phyloP scores from a whole-genome alignment of 306 rosid species.

The Quercus wislizeni region DNA sequence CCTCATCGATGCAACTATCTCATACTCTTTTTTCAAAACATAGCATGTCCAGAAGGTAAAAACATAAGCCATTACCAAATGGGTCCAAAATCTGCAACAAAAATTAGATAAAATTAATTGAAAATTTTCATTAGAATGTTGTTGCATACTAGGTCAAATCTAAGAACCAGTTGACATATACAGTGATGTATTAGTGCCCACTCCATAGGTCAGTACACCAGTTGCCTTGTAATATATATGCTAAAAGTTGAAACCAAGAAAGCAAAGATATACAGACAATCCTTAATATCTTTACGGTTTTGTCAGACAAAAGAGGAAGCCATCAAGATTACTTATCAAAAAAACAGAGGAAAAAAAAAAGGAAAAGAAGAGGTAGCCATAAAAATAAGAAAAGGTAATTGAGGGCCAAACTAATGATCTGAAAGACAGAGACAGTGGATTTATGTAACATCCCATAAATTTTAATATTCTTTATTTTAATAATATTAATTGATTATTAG shows the following conservation, averaged over 20 bases:
- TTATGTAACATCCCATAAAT: neutral
- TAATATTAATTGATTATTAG: too few relatives aligned
- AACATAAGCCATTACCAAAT: constrained; percentile 90
- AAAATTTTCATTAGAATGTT: neutral
- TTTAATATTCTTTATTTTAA: too few relatives aligned
- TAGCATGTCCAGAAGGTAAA: constrained; percentile 95
- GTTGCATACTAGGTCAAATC: neutral
- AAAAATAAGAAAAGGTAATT: neutral
- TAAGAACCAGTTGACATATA: neutral
- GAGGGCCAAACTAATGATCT: neutral
- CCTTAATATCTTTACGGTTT: neutral
- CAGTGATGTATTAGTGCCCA: neutral
- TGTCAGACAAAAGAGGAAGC: neutral
- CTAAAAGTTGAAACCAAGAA: neutral
- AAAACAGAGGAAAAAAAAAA: too few relatives aligned
- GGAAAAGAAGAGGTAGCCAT: neutral
- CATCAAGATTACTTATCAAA: neutral
- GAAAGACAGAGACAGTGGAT: neutral
- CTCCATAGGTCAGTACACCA: neutral
- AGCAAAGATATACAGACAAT: neutral
- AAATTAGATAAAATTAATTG: neutral
- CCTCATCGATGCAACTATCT: constrained; percentile 79
- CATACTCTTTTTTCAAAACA: constrained; percentile 78
- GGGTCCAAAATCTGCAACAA: constrained; percentile 94
- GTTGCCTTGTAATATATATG: neutral